phyloP scores from a whole-genome alignment of 208 protist genomes.

The Acanthamoeba castellanii region DNA sequence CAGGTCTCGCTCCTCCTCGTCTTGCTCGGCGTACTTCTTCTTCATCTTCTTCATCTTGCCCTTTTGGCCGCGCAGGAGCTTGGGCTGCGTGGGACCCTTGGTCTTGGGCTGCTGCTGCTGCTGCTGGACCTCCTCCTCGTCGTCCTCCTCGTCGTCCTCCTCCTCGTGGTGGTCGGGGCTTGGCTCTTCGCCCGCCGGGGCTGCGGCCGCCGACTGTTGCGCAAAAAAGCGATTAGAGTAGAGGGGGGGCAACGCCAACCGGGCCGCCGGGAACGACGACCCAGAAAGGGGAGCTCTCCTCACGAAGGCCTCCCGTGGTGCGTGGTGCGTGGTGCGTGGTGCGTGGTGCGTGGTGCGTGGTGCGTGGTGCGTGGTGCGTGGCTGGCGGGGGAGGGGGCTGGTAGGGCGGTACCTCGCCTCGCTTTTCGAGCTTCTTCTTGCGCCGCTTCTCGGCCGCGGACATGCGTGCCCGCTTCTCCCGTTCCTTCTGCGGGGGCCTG shows the following conservation, averaged over 20 bases:
- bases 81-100: background rate
- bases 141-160: background rate
- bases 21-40: conserved; percentile 61
- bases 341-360: too few relatives aligned
- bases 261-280: too few relatives aligned
- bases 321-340: too few relatives aligned
- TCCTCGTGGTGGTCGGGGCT: background rate
- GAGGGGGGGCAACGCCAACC: too few relatives aligned
- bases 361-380: too few relatives aligned
- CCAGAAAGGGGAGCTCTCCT: too few relatives aligned
- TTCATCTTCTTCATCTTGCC: conserved; percentile 68
- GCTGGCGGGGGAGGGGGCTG: too few relatives aligned
- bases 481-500: background rate
- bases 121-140: background rate
- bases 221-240: too few relatives aligned
- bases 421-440: conserved; percentile 7
- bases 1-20: conserved; percentile 40
- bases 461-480: background rate
- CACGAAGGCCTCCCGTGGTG: too few relatives aligned
- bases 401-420: background rate
- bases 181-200: background rate
- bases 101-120: background rate
- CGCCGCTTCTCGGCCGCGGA: conserved; percentile 20
- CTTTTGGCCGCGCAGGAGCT: conserved; percentile 45
- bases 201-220: too few relatives aligned